phyloP scores from a whole-genome alignment of 179 eudicot genomes.

The Dionaea muscipula region DNA sequence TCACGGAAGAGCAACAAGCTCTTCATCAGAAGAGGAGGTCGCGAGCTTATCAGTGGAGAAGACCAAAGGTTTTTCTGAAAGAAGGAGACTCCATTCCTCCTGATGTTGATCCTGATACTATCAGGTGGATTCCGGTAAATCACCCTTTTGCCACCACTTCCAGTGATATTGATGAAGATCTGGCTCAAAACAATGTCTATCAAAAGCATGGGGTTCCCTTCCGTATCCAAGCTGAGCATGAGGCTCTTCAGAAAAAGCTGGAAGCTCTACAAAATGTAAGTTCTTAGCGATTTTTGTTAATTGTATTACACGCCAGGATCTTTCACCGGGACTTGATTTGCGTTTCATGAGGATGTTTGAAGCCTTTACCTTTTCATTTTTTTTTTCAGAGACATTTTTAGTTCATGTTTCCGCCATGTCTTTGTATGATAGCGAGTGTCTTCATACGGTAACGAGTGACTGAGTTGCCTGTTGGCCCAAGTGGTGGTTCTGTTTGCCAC shows the following conservation, averaged over 20 bases:
- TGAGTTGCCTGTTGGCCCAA: background rate
- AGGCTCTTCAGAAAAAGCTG: conserved; percentile 87
- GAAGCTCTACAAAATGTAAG: conserved; percentile 87
- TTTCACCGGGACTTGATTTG: too few species aligned
- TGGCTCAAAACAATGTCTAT: conserved; percentile 84
- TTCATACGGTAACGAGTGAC: too few species aligned
- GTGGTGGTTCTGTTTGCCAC: background rate
- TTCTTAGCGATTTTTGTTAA: background rate
- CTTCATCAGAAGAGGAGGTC: conserved; percentile 91
- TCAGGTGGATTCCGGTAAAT: conserved; percentile 97
- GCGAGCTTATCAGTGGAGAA: conserved; percentile 95
- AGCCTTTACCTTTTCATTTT: background rate
- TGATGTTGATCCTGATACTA: conserved; percentile 87
- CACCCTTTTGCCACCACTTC: conserved; percentile 96
- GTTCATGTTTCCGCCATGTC: too few species aligned
- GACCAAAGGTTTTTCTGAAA: conserved; percentile 79
- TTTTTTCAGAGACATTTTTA: too few species aligned
- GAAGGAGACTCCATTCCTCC: conserved; percentile 91
- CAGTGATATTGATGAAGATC: conserved; percentile 80
- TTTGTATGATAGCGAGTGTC: too few species aligned
- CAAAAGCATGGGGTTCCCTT: conserved; percentile 94
- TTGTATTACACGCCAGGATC: too few species aligned
- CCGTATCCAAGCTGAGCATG: conserved; percentile 95
- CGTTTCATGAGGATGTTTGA: too few species aligned
- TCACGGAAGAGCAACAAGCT: conserved; percentile 66